These are phyloP conservation scores for Auricularia heimuer DNA, from an alignment of 768 basidiomycete species.

Conservation along the genomic window DNA sequence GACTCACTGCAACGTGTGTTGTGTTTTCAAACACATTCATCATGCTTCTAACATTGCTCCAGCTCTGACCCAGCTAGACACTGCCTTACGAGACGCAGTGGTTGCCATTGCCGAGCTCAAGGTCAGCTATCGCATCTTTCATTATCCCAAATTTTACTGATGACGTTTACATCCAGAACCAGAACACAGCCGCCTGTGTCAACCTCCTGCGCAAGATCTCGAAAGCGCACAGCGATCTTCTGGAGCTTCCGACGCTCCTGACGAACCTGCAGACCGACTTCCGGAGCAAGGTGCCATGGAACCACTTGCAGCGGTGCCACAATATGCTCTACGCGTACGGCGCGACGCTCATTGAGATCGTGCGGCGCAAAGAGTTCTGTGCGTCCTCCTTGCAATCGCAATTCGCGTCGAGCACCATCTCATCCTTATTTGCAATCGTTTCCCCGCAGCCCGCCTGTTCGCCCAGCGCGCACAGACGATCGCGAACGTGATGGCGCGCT, in stretches of 20 bases:
- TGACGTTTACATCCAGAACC: slow-evolving; percentile 40
- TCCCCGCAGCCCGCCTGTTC: slow-evolving; percentile 58
- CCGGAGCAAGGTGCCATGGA: slow-evolving; percentile 69
- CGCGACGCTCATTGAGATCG: slow-evolving; percentile 82
- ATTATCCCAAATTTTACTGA: slow-evolving; percentile 13
- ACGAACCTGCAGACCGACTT: slow-evolving; percentile 60
- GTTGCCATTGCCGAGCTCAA: slow-evolving; percentile 41
- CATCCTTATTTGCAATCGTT: no score
- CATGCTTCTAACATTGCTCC: slow-evolving; percentile 1
- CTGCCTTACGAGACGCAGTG: slow-evolving; percentile 50
- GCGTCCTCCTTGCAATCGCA: slow-evolving; percentile 18
- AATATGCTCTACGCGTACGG: slow-evolving; percentile 88
- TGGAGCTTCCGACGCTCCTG: slow-evolving; percentile 59
- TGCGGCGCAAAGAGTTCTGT: slow-evolving; percentile 86
- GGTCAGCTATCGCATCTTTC: slow-evolving; percentile 12
- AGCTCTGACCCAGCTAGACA: slow-evolving; percentile 61
- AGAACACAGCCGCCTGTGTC: slow-evolving; percentile 59
- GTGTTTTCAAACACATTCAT: neutral
- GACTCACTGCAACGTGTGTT: neutral
- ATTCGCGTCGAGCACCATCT: neutral
- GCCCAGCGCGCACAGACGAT: slow-evolving; percentile 71
- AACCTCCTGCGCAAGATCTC: slow-evolving; percentile 66
- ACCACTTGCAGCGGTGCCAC: slow-evolving; percentile 84
- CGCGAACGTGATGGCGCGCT: slow-evolving; percentile 76
- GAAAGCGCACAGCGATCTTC: slow-evolving; percentile 68